Evolutionary conservation across 768 basidiomycete genomes (phyloP).

Genomic region (Trichaptum fuscoviolaceum): DNA sequence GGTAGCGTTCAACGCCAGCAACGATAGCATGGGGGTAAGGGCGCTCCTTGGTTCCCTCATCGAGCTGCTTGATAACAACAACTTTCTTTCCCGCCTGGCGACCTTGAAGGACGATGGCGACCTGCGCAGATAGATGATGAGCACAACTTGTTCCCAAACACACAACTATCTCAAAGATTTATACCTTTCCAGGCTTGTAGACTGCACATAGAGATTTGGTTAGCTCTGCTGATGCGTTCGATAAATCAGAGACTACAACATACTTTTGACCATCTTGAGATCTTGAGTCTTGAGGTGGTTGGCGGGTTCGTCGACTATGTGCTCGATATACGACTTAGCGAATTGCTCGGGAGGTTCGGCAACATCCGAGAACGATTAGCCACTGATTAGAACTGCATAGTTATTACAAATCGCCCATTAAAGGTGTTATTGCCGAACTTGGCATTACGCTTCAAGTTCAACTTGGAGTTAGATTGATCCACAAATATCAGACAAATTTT

Average conservation of each 20-base stretch:
- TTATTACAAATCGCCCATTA: neutral
- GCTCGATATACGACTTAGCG: neutral
- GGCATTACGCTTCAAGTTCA: neutral
- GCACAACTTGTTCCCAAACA: neutral
- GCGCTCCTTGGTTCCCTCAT: constrained; percentile 95
- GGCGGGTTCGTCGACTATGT: neutral
- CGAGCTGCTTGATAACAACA: constrained; percentile 95
- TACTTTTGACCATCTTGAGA: constrained; percentile 26
- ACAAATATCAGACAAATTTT: too few species aligned
- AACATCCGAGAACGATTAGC: neutral
- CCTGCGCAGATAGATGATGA: constrained; percentile 36
- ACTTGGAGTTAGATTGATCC: too few species aligned
- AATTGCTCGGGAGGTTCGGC: neutral
- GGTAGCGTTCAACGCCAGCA: constrained; percentile 97
- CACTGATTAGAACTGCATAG: neutral
- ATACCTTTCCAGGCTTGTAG: constrained; percentile 92
- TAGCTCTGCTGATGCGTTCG: constrained; percentile 1
- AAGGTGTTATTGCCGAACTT: neutral
- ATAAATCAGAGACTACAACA: neutral
- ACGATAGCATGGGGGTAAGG: constrained; percentile 98
- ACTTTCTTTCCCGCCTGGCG: constrained; percentile 99
- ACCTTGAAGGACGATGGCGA: constrained; percentile 96
- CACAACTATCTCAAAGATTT: neutral
- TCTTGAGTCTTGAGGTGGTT: neutral
- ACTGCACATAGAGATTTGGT: constrained; percentile 37